Base-by-base conservation (phyloP, 2,329 filamentous ascomycete genomes). In the Xylaria sp. region DNA sequence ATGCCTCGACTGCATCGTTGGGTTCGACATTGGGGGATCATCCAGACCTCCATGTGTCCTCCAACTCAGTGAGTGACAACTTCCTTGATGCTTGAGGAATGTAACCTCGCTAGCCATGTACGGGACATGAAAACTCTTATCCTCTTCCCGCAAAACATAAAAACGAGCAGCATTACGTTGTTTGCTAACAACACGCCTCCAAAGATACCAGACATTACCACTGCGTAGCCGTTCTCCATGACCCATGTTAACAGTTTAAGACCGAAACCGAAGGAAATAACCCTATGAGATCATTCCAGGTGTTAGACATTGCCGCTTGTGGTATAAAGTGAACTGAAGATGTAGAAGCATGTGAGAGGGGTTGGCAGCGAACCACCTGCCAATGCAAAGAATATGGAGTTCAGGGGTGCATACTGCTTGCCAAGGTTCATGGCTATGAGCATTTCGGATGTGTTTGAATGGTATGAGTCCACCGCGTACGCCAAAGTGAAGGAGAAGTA, bases 391-490 rank as follows among this genome's bases (percentile, higher is more conserved):
- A 57, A 20, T 34, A 54, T 32, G 23, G 15, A 18, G n/a, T n/a
- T 28, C 20, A 37, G 46, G n/a, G 37, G 50, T 57, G 25, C 67
- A 32, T 69, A 69, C 67, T 87, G 85, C 75, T 88, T 87, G 12
- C 86, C 86, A 13, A 88, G 74, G 73, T 87, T 87, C 84, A 87
- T 87, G 2, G 85, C 85, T 72, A 88, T 89, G n/a, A 90, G 81
- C 87, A 89, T 89, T 78, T 90, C 88, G n/a, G 84, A 86, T 32
- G 87, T 85, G 72, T 89, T 89, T 28, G 86, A 81, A 25, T 84
- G 84, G 77, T 90, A 88, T 61, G 82, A 85, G 75, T 90, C 88
- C 39, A 90, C 85, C 3, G 88, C 87, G 73, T 90, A 90, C 2
- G 88, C 88, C 10, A 90, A 82, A 9, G 87, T 86, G 73, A 89